A percentile compares a stretch with the other conserved stretches of the same genome.
phyloP scores from a whole-genome alignment of 2,329 filamentous ascomycete genomes.

The Neurospora crassa region DNA sequence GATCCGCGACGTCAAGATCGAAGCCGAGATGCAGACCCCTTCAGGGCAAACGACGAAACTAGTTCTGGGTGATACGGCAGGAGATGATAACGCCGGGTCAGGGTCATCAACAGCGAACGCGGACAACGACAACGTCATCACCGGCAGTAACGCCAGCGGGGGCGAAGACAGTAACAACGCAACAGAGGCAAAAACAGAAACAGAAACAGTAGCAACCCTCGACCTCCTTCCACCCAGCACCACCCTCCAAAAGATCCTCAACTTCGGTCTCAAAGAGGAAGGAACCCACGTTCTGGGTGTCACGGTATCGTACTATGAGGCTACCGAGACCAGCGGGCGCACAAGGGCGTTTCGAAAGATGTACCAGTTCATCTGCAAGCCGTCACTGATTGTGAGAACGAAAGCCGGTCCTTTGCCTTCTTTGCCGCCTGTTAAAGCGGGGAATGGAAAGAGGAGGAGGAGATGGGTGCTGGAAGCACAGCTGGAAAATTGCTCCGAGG shows the following conservation, averaged over 20 bases:
- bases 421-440: conserved; percentile 7
- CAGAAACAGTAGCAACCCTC: background rate
- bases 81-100: background rate
- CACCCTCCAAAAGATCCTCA: conserved; percentile 72
- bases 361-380: conserved; percentile 93
- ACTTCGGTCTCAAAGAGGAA: conserved; percentile 86
- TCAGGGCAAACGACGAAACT: conserved; percentile 44
- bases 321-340: conserved; percentile 57
- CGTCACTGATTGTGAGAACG: conserved; percentile 80
- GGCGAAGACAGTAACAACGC: conserved; percentile 5
- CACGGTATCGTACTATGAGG: conserved; percentile 90
- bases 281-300: conserved; percentile 89
- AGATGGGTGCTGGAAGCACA: conserved; percentile 83
- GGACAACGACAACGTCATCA: conserved; percentile 7
- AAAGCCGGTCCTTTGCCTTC: conserved; percentile 61
- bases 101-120: background rate
- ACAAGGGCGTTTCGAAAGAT: conserved; percentile 86
- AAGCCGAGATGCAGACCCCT: conserved; percentile 93
- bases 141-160: background rate
- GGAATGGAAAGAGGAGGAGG: conserved; percentile 14
- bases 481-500: conserved; percentile 87
- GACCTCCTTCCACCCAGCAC: background rate
- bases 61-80: conserved; percentile 31
- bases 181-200: background rate
- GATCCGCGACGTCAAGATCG: conserved; percentile 70